Base-by-base conservation (phyloP, 2,329 filamentous ascomycete species). In the Celoporthe dispersa region DNA sequence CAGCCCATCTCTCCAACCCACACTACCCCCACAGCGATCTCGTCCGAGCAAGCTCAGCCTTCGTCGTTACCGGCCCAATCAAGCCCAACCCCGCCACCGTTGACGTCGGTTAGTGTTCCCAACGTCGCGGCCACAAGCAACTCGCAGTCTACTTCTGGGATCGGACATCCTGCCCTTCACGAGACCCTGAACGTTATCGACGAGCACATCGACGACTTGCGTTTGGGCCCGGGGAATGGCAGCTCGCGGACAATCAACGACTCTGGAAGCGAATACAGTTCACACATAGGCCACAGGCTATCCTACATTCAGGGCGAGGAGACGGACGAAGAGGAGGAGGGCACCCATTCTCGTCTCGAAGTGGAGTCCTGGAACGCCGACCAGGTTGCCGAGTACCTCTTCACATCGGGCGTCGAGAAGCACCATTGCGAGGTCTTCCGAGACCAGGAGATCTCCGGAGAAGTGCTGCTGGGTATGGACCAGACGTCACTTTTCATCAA, bases 161-260 rank as follows among this genome's bases (percentile, higher is more conserved):
- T 59, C 19, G 88, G 90, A 67, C 92, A 90, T 77, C 92, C 93
- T 14, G 94, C 98, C 64, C 92, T 98, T 84, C 94, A 94, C 78
- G 94, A 98, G 79, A 98, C 95, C 0, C 83, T 98, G 66, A 97
- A 94, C 77, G 95, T 98, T 70, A 98, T 98, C 76, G 92, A 98
- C 79, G 95, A 98, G 81, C 95, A 98, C 78, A 97, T 98, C 75
- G 97, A 94, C 57, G 92, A 97, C 78, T 88, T 98, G 73, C 84
- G 87, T 72, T 87, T 86, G 25, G 82, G 86, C 8, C 82, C 84
- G 6, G 84, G 81, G 71, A 86, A 83, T 71, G 86, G 88, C 35
- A 67, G 64, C 44, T 79, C 90, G 73, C 83, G 87, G 68, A 80
- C 82, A 66, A 81, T 85, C 59, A 93, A 90, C 73, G 93, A 97